Conservation (phyloP, 2,329 filamentous ascomycete species). For the Magnaporthiopsis rhizophila region DNA sequence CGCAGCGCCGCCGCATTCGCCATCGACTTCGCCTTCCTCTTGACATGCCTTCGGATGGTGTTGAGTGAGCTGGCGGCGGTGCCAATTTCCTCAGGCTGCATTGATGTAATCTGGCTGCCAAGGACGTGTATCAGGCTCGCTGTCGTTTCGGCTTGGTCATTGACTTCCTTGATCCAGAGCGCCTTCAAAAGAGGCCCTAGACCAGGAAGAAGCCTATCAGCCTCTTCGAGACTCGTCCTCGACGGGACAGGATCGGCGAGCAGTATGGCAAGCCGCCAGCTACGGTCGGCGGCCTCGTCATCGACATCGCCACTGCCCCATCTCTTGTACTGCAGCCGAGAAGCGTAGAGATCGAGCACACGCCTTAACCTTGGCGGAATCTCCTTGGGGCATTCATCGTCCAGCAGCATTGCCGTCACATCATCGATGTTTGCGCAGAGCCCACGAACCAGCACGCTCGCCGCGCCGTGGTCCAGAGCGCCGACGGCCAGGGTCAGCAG, state of each 20-base stretch:
- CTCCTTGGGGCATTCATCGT: constrained; percentile 11
- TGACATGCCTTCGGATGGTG: background rate
- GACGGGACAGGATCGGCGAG: background rate
- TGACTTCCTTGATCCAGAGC: constrained; percentile 4
- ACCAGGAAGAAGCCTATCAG: background rate
- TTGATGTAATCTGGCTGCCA: background rate
- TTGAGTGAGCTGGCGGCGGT: background rate
- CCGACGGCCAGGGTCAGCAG: constrained; percentile 34
- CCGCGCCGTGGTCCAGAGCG: constrained; percentile 27
- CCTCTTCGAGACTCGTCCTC: background rate
- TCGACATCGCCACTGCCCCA: background rate
- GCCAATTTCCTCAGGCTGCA: background rate
- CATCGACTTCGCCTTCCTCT: background rate
- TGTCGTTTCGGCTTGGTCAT: background rate
- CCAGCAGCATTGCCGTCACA: constrained; percentile 9
- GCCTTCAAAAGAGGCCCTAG: background rate
- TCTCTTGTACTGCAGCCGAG: background rate
- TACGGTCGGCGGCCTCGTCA: background rate
- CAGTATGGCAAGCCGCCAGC: background rate
- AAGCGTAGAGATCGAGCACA: constrained; percentile 9
- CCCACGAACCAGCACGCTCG: constrained; percentile 26
- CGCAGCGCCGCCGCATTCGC: background rate
- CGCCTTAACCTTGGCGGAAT: constrained; percentile 7
- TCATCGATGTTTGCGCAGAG: constrained; percentile 18
- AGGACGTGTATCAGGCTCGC: background rate